These are phyloP conservation scores for Huiozyma naganishii DNA, from an alignment of 805 yeast genomes.

Conservation along the genomic window DNA sequence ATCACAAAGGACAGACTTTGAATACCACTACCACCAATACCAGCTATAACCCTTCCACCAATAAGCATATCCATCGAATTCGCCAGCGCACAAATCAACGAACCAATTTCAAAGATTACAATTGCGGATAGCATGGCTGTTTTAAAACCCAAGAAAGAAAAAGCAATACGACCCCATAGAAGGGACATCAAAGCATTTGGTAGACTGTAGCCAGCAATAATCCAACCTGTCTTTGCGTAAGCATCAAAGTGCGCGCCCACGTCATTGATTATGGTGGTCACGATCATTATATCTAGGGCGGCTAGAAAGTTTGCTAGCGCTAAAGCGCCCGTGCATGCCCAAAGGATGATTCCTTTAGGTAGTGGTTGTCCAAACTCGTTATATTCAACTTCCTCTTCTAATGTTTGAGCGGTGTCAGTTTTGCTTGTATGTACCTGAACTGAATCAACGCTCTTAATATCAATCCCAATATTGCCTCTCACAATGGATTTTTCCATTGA, in stretches of 20 bases:
- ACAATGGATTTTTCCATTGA: too few relatives aligned
- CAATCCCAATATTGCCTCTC: too few relatives aligned
- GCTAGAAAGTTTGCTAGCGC: conserved; percentile 23
- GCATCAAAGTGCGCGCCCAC: conserved; percentile 40
- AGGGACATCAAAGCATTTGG: conserved; percentile 44
- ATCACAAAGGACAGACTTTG: conserved; percentile 48
- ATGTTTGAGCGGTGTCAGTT: neutral
- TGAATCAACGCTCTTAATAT: neutral
- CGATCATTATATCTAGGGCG: conserved; percentile 54
- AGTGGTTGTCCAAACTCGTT: conserved; percentile 4
- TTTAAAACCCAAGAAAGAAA: conserved; percentile 46
- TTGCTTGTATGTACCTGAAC: neutral
- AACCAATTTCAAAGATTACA: conserved; percentile 49
- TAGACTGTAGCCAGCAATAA: conserved; percentile 43
- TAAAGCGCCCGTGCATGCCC: conserved; percentile 9
- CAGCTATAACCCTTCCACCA: conserved; percentile 62
- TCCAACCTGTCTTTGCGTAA: conserved; percentile 48
- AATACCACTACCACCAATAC: conserved; percentile 67
- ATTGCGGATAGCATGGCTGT: conserved; percentile 38
- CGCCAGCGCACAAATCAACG: conserved; percentile 47
- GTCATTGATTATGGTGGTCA: conserved; percentile 37
- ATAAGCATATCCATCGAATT: conserved; percentile 48
- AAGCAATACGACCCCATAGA: conserved; percentile 45
- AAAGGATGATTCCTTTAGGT: conserved; percentile 7
- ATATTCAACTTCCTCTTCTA: neutral